These are phyloP conservation scores for Musa schizocarpa DNA, from an alignment of 176 grass and related monocot genomes.

Conservation along the genomic window DNA sequence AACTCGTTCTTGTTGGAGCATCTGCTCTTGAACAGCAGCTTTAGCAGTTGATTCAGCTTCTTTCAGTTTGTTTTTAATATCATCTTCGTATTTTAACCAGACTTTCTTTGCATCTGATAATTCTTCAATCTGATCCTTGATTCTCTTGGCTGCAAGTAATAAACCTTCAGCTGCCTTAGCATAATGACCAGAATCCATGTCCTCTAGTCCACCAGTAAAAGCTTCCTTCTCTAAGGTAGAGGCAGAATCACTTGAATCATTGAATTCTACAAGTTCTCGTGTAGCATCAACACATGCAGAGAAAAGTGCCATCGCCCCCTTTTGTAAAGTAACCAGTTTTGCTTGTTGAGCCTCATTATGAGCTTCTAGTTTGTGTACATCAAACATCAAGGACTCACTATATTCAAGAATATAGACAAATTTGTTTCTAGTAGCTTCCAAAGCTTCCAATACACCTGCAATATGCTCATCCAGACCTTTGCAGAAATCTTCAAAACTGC, in stretches of 20 bases:
- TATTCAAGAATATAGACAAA: conserved; percentile 52
- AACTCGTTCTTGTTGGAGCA: conserved; percentile 45
- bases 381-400: conserved; percentile 45
- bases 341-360: conserved; percentile 46
- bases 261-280: conserved; percentile 38
- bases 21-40: conserved; percentile 44
- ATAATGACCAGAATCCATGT: conserved; percentile 36
- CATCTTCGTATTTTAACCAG: conserved; percentile 30
- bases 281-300: conserved; percentile 54
- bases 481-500: conserved; percentile 52
- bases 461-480: conserved; percentile 50
- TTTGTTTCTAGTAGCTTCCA: conserved; percentile 46
- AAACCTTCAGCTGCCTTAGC: conserved; percentile 38
- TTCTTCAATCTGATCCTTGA: conserved; percentile 29
- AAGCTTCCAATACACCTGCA: conserved; percentile 34
- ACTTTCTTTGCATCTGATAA: conserved; percentile 31
- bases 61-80: conserved; percentile 47
- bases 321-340: conserved; percentile 51
- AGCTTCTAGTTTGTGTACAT: conserved; percentile 50
- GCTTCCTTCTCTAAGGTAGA: conserved; percentile 38
- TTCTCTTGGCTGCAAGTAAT: conserved; percentile 30
- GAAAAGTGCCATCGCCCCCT: conserved; percentile 34
- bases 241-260: conserved; percentile 30
- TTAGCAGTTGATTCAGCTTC: conserved; percentile 53
- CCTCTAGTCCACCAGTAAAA: conserved; percentile 27